Conservation (phyloP, 2,329 filamentous ascomycete species). For the Colletotrichum sp. region DNA sequence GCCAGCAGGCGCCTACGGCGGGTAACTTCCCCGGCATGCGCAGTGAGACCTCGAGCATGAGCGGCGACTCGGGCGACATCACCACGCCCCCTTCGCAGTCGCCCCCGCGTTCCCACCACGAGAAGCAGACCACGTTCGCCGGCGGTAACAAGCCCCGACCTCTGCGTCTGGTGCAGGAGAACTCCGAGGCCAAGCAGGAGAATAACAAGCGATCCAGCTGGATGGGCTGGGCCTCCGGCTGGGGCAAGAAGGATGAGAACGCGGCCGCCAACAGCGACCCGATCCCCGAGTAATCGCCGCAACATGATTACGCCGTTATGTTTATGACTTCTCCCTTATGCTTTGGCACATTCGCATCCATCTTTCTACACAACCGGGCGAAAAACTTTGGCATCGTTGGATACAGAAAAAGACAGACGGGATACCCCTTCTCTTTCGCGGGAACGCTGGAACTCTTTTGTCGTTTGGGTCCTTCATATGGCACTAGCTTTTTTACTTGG, state of each 20-base stretch:
- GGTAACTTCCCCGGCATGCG: conserved; percentile 78
- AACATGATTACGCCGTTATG: conserved; percentile 14
- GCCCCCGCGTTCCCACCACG: conserved; percentile 54
- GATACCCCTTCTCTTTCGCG: background rate
- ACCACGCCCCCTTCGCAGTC: conserved; percentile 57
- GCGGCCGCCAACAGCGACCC: conserved; percentile 16
- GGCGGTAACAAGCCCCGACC: conserved; percentile 81
- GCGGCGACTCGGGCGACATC: conserved; percentile 67
- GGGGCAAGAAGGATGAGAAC: conserved; percentile 58
- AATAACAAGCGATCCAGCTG: conserved; percentile 67
- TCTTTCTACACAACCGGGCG: background rate
- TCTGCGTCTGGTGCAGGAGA: conserved; percentile 85
- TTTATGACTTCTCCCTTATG: conserved; percentile 13
- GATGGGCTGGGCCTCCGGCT: conserved; percentile 62
- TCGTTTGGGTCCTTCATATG: background rate
- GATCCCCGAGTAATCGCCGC: conserved; percentile 21
- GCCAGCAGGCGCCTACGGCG: conserved; percentile 48
- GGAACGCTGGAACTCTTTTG: background rate
- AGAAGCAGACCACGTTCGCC: conserved; percentile 64
- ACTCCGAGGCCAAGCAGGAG: conserved; percentile 53
- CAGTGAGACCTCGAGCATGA: conserved; percentile 69
- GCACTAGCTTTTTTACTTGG: background rate
- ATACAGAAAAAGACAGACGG: conserved; percentile 5
- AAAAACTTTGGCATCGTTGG: conserved; percentile 5
- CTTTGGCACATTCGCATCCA: conserved; percentile 4